phyloP scores from a whole-genome alignment of 352 stramenopile species.

The Pythium phragmiticola region DNA sequence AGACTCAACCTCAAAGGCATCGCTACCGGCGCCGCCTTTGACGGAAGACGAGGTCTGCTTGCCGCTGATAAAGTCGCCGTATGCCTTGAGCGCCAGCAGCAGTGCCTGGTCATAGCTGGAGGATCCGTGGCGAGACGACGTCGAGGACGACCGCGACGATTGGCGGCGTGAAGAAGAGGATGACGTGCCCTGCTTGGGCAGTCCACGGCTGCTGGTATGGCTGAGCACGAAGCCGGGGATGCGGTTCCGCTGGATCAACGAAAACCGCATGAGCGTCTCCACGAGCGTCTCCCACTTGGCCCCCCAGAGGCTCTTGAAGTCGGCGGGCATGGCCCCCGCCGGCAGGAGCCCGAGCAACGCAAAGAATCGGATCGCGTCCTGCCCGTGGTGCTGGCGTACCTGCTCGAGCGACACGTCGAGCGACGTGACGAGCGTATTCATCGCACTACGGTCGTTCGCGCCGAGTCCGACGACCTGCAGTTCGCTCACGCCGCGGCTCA shows the following conservation, averaged over 20 bases:
- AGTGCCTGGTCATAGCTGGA: conserved; percentile 57
- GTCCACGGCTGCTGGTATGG: conserved; percentile 35
- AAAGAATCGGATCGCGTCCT: conserved; percentile 76
- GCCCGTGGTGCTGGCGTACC: conserved; percentile 62
- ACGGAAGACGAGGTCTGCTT: not conserved
- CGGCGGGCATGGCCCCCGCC: conserved; percentile 67
- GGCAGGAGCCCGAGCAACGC: conserved; percentile 66
- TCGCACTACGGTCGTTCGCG: conserved; percentile 62
- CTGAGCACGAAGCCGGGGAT: conserved; percentile 63
- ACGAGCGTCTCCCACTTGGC: conserved; percentile 61
- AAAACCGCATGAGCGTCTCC: conserved; percentile 70
- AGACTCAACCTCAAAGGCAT: conserved; percentile 2
- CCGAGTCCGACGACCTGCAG: conserved; percentile 64
- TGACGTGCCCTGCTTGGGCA: conserved; percentile 40
- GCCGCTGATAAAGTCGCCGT: conserved; percentile 70
- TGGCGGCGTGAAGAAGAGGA: not conserved
- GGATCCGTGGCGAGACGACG: conserved; percentile 32
- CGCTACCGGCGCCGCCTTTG: not conserved
- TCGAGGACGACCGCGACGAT: conserved; percentile 14
- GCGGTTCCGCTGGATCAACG: conserved; percentile 70
- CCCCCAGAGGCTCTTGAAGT: conserved; percentile 79
- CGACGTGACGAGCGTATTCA: conserved; percentile 77
- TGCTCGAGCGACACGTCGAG: conserved; percentile 73
- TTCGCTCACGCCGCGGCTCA: conserved; percentile 67
- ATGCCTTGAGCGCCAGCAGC: conserved; percentile 60